These are phyloP conservation scores for Tephrocybe rancida DNA, from an alignment of 768 basidiomycete genomes.

Conservation along the genomic window DNA sequence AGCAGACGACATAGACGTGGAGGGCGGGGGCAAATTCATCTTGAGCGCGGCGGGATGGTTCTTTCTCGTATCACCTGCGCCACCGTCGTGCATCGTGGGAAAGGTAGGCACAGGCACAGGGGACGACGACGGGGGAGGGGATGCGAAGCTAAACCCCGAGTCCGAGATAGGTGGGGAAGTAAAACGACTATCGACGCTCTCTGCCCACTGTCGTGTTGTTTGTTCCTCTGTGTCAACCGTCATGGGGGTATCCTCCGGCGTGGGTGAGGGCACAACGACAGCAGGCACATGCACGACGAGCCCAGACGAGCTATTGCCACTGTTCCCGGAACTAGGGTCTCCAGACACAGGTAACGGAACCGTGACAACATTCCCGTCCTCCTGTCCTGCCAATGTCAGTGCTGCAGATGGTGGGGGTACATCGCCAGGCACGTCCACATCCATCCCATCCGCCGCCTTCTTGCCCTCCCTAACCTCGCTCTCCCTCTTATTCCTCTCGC, in stretches of 20 bases:
- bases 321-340: neutral
- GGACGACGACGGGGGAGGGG: neutral
- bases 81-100: neutral
- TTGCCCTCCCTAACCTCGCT: conserved; percentile 7
- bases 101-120: neutral
- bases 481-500: neutral
- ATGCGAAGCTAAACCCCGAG: neutral
- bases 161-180: neutral
- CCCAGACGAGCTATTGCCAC: neutral
- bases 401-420: too few species aligned
- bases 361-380: conserved; percentile 1
- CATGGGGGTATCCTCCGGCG: conserved; percentile 12
- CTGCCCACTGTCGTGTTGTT: conserved; percentile 48
- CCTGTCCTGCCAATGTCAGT: neutral
- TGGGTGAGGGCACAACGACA: conserved; percentile 19
- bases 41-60: neutral
- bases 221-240: conserved; percentile 1
- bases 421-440: conserved; percentile 24
- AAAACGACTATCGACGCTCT: conserved; percentile 32
- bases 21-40: neutral
- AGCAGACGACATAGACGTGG: neutral
- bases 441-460: too few species aligned
- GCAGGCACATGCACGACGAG: conserved; percentile 32
- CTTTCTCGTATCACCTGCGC: neutral
- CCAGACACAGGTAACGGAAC: conserved; percentile 15